A percentile compares a stretch with the other conserved stretches of the same genome.
Evolutionary conservation across 1,284 basidiomycete species (phyloP).

Genomic region (Trametes versicolor): DNA sequence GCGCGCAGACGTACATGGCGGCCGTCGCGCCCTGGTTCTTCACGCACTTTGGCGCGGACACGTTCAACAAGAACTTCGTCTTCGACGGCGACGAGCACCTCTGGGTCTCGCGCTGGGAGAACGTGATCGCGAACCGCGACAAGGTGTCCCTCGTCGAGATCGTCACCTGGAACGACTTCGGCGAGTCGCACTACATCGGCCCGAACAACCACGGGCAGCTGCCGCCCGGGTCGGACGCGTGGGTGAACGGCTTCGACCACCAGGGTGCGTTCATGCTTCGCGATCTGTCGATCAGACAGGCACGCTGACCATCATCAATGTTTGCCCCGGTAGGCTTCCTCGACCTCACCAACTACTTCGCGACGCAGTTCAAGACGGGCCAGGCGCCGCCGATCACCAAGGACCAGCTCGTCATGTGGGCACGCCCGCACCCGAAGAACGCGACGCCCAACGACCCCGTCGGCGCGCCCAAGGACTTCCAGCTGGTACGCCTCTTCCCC

Average conservation of each 20-base stretch:
- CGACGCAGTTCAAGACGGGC: slow-evolving; percentile 82
- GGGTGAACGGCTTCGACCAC: slow-evolving; percentile 49
- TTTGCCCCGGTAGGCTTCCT: slow-evolving; percentile 61
- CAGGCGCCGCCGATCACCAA: slow-evolving; percentile 67
- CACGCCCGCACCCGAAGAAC: slow-evolving; percentile 72
- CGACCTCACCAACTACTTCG: slow-evolving; percentile 73
- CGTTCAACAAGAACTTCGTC: slow-evolving; percentile 82
- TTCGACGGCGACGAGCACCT: slow-evolving; percentile 70
- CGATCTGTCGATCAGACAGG: slow-evolving; percentile 1
- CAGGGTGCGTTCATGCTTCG: slow-evolving; percentile 48
- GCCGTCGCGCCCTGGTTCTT: slow-evolving; percentile 71
- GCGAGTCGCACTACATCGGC: slow-evolving; percentile 56
- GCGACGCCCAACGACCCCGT: slow-evolving; percentile 62
- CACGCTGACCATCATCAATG: neutral
- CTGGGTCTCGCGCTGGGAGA: slow-evolving; percentile 80
- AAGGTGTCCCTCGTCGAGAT: slow-evolving; percentile 60
- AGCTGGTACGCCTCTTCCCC: slow-evolving; percentile 50
- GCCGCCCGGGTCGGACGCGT: slow-evolving; percentile 52
- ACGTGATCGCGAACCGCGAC: slow-evolving; percentile 67
- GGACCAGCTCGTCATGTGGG: slow-evolving; percentile 79
- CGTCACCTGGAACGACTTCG: slow-evolving; percentile 51
- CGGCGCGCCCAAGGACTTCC: slow-evolving; percentile 62
- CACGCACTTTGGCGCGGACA: slow-evolving; percentile 73
- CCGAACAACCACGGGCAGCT: slow-evolving; percentile 69
- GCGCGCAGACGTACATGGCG: slow-evolving; percentile 40